A percentile compares a stretch with the other conserved stretches of the same genome.
Conservation (phyloP, 495 filamentous ascomycete genomes). For the Xylaria sp. region DNA sequence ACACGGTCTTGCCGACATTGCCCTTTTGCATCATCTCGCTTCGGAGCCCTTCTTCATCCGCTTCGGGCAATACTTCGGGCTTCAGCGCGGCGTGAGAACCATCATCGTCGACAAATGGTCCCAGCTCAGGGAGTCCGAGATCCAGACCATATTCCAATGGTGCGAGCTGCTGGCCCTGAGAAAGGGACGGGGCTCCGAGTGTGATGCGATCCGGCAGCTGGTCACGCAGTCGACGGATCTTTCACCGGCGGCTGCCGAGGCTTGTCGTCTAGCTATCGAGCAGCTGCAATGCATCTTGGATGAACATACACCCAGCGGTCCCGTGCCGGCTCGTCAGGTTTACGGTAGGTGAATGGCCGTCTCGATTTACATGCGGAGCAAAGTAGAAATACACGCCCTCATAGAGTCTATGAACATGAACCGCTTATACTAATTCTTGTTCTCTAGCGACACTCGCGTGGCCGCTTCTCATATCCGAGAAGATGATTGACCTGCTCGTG, state of each 20-base stretch:
- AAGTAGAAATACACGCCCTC: neutral
- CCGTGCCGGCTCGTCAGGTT: neutral
- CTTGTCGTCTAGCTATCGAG: slow-evolving; percentile 4
- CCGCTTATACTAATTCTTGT: neutral
- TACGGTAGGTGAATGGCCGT: neutral
- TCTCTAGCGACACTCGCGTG: slow-evolving; percentile 17
- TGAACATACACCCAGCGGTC: neutral
- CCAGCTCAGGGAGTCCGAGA: slow-evolving; percentile 3
- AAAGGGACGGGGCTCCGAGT: slow-evolving; percentile 10
- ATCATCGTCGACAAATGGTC: slow-evolving; percentile 17
- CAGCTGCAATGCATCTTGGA: slow-evolving; percentile 15
- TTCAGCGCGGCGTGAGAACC: slow-evolving; percentile 11
- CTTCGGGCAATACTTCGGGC: slow-evolving; percentile 21
- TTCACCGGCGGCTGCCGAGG: neutral
- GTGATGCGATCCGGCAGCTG: neutral
- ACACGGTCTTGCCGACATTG: slow-evolving; percentile 10
- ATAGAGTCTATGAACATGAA: neutral
- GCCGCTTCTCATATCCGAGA: slow-evolving; percentile 17
- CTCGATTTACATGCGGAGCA: neutral
- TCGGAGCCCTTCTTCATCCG: slow-evolving; percentile 24
- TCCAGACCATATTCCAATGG: slow-evolving; percentile 1
- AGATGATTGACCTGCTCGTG: slow-evolving; percentile 20
- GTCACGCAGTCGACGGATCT: slow-evolving; percentile 4
- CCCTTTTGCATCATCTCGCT: neutral
- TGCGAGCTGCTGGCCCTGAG: neutral